Evolutionary conservation across 208 protist genomes (phyloP).

Genomic region (Trypanosoma grayi): DNA sequence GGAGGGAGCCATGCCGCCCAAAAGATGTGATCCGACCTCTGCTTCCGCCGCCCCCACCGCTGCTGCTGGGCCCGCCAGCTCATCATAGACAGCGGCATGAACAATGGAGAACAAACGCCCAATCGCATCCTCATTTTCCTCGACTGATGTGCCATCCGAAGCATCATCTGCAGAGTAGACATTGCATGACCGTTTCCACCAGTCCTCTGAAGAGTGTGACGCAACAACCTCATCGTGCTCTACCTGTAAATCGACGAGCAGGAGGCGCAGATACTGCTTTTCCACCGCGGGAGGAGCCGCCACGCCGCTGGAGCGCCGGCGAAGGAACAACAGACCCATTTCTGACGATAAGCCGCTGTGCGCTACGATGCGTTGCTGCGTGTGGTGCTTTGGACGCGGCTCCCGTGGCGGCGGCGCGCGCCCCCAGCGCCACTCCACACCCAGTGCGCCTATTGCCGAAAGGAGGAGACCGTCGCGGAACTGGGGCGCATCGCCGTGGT

Average conservation of each 20-base stretch:
- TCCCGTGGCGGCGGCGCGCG: neutral
- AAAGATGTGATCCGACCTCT: neutral
- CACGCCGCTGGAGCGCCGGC: neutral
- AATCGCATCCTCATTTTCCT: neutral
- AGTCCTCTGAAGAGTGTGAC: neutral
- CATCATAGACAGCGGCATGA: slow-evolving; percentile 13
- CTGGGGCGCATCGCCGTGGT: neutral
- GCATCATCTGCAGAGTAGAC: neutral
- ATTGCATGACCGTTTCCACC: neutral
- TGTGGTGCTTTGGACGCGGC: neutral
- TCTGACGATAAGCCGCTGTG: neutral
- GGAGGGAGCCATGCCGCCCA: neutral
- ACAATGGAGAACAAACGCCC: neutral
- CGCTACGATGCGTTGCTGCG: neutral
- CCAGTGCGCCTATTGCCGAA: slow-evolving; percentile 9
- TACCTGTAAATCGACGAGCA: slow-evolving; percentile 14
- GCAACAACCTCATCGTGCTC: neutral
- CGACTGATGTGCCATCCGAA: neutral
- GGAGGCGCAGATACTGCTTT: neutral
- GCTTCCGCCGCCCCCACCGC: neutral
- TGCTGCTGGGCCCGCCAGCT: neutral
- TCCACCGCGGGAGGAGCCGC: neutral
- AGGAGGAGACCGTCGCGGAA: slow-evolving; percentile 7
- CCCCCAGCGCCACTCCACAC: slow-evolving; percentile 24
- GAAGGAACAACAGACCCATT: slow-evolving; percentile 9